Evolutionary conservation across 345 rosid species (phyloP), one percentile per base, ranked within the genome.

Genomic region (Arabidopsis suecica): DNA sequence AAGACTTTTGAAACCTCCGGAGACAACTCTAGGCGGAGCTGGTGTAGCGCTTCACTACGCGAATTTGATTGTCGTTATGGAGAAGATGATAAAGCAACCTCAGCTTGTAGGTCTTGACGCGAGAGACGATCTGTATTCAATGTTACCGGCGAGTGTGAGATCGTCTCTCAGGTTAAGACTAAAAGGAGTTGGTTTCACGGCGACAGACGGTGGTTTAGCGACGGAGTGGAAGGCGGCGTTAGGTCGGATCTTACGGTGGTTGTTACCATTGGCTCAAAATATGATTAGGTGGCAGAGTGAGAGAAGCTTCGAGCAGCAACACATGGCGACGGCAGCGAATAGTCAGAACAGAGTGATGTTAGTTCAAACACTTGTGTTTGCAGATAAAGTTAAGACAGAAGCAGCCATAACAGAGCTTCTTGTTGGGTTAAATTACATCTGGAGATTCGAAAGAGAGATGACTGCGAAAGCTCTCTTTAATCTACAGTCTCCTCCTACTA

Each of bases 381-480:
- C 99, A 0, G 88, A 93, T 68, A 89, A 85, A 74, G 87, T 84
- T 76, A 96, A 91, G 86, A 79, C 93, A 14, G 99, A 96, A 78
- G 97, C 98, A 9, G 97, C 97, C 74, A 88, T 96, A 36, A 84
- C 95, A 3, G 99, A 96, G 83, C 86, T 96, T 36, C 75, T 96
- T 76, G 98, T 96, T 59, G 99, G 99, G 9, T 79, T 96, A 80
- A 96, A 96, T 76, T 96, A 96, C 64, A 83, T 93, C 7, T 96
- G 99, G 99, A 88, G 96, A 75, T 96, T 93, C 44, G 96, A 93
- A 79, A 87, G 93, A 78, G 98, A 96, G 85, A 93, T 91, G 98
- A 87, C 96, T 28, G 93, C 95, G 1, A 91, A 85, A 78, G 92
- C 96, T 48, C 79, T 96, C 81, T 87, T 91, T 41, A 89, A 90